Percentiles rank a stretch among this genome's conserved stretches.
These are phyloP conservation scores for Mariannaea sp. DNA, from an alignment of 2,329 filamentous ascomycete species.

Conservation along the genomic window DNA sequence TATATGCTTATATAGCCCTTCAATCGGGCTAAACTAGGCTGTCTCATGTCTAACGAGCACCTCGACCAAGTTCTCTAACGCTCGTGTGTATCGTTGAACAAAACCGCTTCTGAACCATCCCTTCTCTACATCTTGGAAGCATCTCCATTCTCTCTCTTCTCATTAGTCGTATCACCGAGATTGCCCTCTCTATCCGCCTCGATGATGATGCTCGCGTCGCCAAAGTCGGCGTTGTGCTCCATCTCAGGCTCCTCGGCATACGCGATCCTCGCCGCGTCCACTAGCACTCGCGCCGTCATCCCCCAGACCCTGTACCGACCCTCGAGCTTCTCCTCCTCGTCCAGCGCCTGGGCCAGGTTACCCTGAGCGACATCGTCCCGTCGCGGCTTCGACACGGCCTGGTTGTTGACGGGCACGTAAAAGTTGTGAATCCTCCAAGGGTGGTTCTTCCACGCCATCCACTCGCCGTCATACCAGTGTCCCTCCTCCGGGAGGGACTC, in stretches of 20 bases:
- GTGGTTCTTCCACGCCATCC: constrained; percentile 77
- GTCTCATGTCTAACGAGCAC: no score
- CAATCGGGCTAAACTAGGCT: not conserved
- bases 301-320: constrained; percentile 85
- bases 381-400: constrained; percentile 68
- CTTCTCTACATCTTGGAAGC: constrained; percentile 42
- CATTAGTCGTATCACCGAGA: constrained; percentile 34
- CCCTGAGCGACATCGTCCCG: constrained; percentile 46
- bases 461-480: constrained; percentile 83
- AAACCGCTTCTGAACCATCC: not conserved
- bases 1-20: not conserved
- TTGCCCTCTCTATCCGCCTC: constrained; percentile 52
- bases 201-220: constrained; percentile 58
- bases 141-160: constrained; percentile 38
- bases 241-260: constrained; percentile 85
- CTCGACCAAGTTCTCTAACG: not conserved
- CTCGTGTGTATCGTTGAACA: not conserved
- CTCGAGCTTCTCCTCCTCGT: constrained; percentile 52
- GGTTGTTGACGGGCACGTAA: constrained; percentile 78
- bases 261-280: constrained; percentile 84
- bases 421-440: constrained; percentile 93
- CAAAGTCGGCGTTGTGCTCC: constrained; percentile 64
- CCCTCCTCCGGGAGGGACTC: constrained; percentile 50
- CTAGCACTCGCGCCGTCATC: constrained; percentile 89
- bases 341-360: constrained; percentile 48